Conservation (phyloP, 805 yeast species). For the Candida andamanensis region DNA sequence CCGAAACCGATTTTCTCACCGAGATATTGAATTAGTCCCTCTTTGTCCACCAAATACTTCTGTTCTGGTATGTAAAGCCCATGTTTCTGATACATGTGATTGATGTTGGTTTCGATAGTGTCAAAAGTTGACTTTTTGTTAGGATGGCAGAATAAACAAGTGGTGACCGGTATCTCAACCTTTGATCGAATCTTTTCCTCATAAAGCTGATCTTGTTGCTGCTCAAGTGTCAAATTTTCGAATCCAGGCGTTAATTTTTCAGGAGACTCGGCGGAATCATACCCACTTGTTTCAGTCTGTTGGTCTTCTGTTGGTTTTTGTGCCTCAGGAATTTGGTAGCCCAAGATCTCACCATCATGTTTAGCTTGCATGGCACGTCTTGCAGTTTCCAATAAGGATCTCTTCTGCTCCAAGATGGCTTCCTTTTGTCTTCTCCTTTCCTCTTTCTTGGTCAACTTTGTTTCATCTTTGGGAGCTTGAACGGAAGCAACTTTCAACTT, state of each 20-base stretch:
- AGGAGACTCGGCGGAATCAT: slow-evolving; percentile 1
- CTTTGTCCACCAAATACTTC: slow-evolving; percentile 58
- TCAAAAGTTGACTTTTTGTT: slow-evolving; percentile 28
- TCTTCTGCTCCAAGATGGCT: slow-evolving; percentile 44
- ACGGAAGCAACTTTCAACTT: slow-evolving; percentile 22
- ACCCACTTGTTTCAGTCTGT: slow-evolving; percentile 9
- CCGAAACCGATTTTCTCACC: slow-evolving; percentile 82
- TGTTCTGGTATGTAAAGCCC: slow-evolving; percentile 88
- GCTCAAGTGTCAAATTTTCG: slow-evolving; percentile 14
- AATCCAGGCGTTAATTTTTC: slow-evolving; percentile 5
- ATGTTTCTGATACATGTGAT: slow-evolving; percentile 74
- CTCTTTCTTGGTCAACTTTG: slow-evolving; percentile 42
- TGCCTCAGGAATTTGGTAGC: slow-evolving; percentile 2
- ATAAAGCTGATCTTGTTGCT: slow-evolving; percentile 38
- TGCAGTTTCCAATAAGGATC: slow-evolving; percentile 44
- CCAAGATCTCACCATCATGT: slow-evolving; percentile 10
- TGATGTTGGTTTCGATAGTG: slow-evolving; percentile 41
- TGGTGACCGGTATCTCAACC: slow-evolving; percentile 44
- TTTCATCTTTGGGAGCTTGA: slow-evolving; percentile 16
- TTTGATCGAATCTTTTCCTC: slow-evolving; percentile 41
- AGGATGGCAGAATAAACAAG: slow-evolving; percentile 48
- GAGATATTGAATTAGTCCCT: slow-evolving; percentile 69
- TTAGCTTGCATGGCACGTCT: slow-evolving; percentile 29
- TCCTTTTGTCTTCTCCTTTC: slow-evolving; percentile 47
- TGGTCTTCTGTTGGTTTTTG: not conserved